These are phyloP conservation scores for Colletotrichum neosansevieriae DNA, from an alignment of 2,329 filamentous ascomycete species.

Conservation along the genomic window DNA sequence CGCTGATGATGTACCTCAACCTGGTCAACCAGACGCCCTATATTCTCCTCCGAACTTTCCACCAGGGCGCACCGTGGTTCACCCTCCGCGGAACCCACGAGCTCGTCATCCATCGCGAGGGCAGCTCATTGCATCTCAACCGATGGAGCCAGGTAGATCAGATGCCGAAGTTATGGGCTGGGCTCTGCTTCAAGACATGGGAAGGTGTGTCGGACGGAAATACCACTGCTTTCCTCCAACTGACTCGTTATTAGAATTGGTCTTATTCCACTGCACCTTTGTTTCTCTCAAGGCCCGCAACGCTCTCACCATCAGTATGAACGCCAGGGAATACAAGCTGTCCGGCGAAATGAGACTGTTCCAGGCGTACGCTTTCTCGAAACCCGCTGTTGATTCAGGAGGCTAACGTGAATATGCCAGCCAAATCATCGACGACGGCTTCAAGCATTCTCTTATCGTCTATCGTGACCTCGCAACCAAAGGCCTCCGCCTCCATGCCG, in stretches of 20 bases:
- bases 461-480: constrained; percentile 62
- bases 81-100: constrained; percentile 66
- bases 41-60: constrained; percentile 59
- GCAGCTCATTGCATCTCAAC: constrained; percentile 62
- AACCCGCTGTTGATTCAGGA: neutral
- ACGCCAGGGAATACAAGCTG: constrained; percentile 60
- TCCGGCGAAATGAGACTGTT: constrained; percentile 64
- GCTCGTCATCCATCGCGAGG: constrained; percentile 63
- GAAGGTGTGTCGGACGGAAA: constrained; percentile 60
- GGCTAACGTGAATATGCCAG: constrained; percentile 48
- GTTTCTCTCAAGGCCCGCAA: constrained; percentile 67
- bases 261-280: constrained; percentile 70
- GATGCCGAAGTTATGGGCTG: constrained; percentile 65
- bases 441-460: constrained; percentile 65
- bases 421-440: constrained; percentile 67
- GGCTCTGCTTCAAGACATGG: constrained; percentile 69
- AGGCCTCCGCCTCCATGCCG: constrained; percentile 66
- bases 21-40: constrained; percentile 58
- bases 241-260: constrained; percentile 60
- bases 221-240: neutral
- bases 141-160: constrained; percentile 61
- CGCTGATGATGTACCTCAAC: constrained; percentile 65
- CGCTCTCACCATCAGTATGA: constrained; percentile 56
- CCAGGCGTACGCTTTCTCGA: constrained; percentile 60
- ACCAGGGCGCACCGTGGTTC: constrained; percentile 57